Evolutionary conservation across 495 filamentous ascomycete genomes (phyloP).

Genomic region (Tricharina praecox): DNA sequence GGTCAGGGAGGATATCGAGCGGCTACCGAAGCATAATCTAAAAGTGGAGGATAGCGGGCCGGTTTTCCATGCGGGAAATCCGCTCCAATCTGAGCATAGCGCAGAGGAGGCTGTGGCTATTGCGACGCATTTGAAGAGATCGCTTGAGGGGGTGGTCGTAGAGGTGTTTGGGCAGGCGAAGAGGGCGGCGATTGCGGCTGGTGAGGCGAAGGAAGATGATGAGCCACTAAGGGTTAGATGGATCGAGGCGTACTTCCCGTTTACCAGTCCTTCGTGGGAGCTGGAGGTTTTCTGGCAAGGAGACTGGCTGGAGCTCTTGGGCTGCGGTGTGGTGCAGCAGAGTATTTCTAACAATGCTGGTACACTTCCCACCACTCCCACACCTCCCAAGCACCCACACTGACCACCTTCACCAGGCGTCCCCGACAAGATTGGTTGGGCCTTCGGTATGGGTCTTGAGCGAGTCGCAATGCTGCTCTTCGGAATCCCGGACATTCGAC

Average conservation of each 20-base stretch:
- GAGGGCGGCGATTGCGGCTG: conserved; percentile 40
- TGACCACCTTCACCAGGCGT: conserved; percentile 29
- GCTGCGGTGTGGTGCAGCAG: conserved; percentile 82
- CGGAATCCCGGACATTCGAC: conserved; percentile 86
- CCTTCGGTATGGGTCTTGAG: conserved; percentile 85
- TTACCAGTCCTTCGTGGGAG: conserved; percentile 89
- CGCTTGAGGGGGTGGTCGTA: conserved; percentile 71
- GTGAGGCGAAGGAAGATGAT: conserved; percentile 31
- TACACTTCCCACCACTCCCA: neutral
- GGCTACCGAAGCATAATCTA: conserved; percentile 50
- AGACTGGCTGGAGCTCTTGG: conserved; percentile 86
- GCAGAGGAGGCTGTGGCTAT: conserved; percentile 66
- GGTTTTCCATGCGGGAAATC: conserved; percentile 63
- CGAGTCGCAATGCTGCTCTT: conserved; percentile 93
- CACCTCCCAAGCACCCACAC: neutral
- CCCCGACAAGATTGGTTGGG: conserved; percentile 71
- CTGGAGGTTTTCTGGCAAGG: conserved; percentile 89
- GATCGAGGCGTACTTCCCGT: conserved; percentile 95
- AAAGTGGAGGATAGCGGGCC: conserved; percentile 69
- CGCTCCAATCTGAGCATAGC: conserved; percentile 59
- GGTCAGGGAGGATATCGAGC: conserved; percentile 47
- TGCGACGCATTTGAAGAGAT: conserved; percentile 73
- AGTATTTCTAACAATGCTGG: conserved; percentile 56
- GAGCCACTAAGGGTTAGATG: conserved; percentile 67
- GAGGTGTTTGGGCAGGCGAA: conserved; percentile 71